These are phyloP conservation scores for Colletotrichum sublineola DNA, from an alignment of 2,329 filamentous ascomycete genomes.

Conservation along the genomic window DNA sequence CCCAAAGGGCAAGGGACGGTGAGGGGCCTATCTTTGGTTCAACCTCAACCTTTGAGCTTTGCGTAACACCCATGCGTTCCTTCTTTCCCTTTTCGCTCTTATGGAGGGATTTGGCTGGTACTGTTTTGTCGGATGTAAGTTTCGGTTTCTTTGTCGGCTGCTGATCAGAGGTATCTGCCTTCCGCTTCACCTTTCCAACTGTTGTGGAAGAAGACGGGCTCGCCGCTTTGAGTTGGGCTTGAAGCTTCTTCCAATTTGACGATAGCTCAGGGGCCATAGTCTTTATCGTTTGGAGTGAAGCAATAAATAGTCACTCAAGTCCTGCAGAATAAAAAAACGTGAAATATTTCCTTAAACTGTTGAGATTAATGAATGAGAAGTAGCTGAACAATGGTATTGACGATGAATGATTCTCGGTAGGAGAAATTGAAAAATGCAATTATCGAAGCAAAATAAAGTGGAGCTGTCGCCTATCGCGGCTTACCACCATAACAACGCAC, in stretches of 20 bases:
- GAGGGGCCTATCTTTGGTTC: constrained; percentile 58
- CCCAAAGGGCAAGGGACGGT: constrained; percentile 71
- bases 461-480: neutral
- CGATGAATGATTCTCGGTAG: neutral
- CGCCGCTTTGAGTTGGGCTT: constrained; percentile 70
- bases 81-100: constrained; percentile 47
- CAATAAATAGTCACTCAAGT: neutral
- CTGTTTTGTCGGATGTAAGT: constrained; percentile 32
- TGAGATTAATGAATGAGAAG: neutral
- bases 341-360: neutral
- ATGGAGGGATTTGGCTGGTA: constrained; percentile 41
- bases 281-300: neutral
- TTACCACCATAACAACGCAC: neutral
- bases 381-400: neutral
- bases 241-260: constrained; percentile 84
- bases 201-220: constrained; percentile 51
- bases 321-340: neutral
- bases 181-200: constrained; percentile 56
- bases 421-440: constrained; percentile 34
- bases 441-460: constrained; percentile 4
- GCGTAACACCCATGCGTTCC: constrained; percentile 67
- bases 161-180: constrained; percentile 51
- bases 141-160: constrained; percentile 51
- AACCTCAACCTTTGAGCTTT: constrained; percentile 61
- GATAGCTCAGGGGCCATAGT: constrained; percentile 66